These are phyloP conservation scores for Conticribra guillardii DNA, from an alignment of 108 stramenopile genomes.

Conservation along the genomic window DNA sequence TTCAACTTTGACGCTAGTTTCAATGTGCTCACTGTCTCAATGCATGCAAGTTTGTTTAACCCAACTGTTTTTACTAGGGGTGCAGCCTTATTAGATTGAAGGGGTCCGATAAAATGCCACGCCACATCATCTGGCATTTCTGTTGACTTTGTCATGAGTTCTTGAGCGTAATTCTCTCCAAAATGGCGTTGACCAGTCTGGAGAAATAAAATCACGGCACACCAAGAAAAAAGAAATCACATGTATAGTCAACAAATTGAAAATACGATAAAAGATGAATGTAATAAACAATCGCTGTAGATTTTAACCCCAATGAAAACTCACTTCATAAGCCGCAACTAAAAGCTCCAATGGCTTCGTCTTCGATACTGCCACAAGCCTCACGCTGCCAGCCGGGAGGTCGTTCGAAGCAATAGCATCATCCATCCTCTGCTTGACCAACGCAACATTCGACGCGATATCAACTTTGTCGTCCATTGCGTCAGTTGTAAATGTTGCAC, in stretches of 20 bases:
- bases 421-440: constrained; percentile 29
- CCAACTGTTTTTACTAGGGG: constrained; percentile 75
- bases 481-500: not conserved
- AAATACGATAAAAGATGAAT: too few species aligned
- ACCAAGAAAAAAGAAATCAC: not conserved
- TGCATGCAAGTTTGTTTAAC: constrained; percentile 62
- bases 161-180: constrained; percentile 99
- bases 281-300: not conserved
- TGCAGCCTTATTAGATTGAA: constrained; percentile 97
- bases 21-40: constrained; percentile 90
- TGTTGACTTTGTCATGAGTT: constrained; percentile 92
- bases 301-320: not conserved
- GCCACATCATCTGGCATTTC: constrained; percentile 77
- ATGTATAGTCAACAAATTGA: too few species aligned
- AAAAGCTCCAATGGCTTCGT: constrained; percentile 92
- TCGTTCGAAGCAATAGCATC: constrained; percentile 34
- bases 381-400: constrained; percentile 48
- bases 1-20: constrained; percentile 96
- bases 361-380: constrained; percentile 92
- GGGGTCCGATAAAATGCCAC: constrained; percentile 97
- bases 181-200: constrained; percentile 89
- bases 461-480: constrained; percentile 10
- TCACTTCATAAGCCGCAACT: constrained; percentile 80
- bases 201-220: not conserved
- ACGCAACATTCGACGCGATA: constrained; percentile 36